phyloP scores from a whole-genome alignment of 2,329 filamentous ascomycete genomes.

The Cladosporium sp. region DNA sequence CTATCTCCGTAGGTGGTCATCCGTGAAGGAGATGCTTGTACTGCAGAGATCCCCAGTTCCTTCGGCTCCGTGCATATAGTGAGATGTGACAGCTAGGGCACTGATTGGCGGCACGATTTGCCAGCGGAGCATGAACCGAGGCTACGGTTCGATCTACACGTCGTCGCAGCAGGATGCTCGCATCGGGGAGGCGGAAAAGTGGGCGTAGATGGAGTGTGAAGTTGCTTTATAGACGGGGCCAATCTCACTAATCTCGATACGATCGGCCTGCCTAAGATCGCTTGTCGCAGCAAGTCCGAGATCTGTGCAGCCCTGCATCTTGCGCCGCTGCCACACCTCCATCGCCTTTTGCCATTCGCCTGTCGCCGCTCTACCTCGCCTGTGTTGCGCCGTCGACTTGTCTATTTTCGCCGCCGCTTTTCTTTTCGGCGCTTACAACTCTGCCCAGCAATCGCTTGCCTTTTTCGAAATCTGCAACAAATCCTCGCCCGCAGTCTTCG shows the following conservation, averaged over 20 bases:
- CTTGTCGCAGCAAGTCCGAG: background rate
- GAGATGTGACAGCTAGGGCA: fast-evolving
- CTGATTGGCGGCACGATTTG: background rate
- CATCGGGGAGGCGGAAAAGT: background rate
- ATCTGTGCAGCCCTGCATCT: background rate
- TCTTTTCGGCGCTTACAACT: background rate
- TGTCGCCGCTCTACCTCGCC: background rate
- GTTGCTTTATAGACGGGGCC: background rate
- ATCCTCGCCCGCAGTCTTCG: background rate
- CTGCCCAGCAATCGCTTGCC: background rate
- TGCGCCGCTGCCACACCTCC: background rate
- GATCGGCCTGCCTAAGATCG: constrained; percentile 1
- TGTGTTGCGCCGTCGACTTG: background rate
- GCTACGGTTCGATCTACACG: background rate
- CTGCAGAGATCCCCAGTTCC: background rate
- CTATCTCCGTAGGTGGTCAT: too few relatives aligned
- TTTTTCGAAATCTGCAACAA: background rate
- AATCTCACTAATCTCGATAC: constrained; percentile 4
- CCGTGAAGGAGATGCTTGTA: too few relatives aligned
- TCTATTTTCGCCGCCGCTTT: background rate
- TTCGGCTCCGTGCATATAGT: background rate
- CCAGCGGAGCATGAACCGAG: background rate
- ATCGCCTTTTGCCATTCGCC: background rate
- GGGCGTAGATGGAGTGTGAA: background rate
- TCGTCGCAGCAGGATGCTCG: background rate